Evolutionary conservation across 2,329 filamentous ascomycete species (phyloP).

Genomic region (Diaporthe vaccinii): DNA sequence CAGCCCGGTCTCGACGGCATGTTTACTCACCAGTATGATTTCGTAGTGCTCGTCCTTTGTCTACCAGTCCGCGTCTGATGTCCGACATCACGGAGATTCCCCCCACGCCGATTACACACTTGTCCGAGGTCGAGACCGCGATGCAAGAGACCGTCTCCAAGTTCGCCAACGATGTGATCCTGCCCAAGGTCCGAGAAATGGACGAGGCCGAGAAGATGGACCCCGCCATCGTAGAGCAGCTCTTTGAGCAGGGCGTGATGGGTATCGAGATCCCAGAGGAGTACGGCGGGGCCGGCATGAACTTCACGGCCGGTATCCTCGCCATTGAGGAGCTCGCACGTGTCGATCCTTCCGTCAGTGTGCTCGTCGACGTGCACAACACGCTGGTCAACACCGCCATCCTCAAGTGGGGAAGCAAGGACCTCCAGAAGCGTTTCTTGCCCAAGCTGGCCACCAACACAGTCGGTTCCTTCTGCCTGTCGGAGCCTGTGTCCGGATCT

Average conservation of each 20-base stretch:
- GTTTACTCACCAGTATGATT: conserved; percentile 24
- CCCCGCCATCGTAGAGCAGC: conserved; percentile 85
- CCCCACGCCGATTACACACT: conserved; percentile 92
- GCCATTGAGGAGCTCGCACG: conserved; percentile 97
- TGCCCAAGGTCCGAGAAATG: conserved; percentile 95
- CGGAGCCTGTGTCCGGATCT: conserved; percentile 91
- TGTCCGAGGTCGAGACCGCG: conserved; percentile 89
- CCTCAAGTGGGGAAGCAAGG: conserved; percentile 83
- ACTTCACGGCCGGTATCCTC: conserved; percentile 96
- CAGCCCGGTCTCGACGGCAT: conserved; percentile 31
- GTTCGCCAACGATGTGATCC: conserved; percentile 89
- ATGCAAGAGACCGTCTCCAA: conserved; percentile 93
- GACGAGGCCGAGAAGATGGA: conserved; percentile 98
- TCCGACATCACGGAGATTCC: conserved; percentile 80
- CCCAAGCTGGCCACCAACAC: conserved; percentile 92
- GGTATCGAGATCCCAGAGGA: conserved; percentile 97
- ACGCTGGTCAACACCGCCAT: conserved; percentile 96
- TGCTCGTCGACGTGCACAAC: conserved; percentile 97
- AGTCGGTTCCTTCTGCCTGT: conserved; percentile 92
- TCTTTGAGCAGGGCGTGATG: conserved; percentile 98
- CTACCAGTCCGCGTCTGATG: conserved; percentile 69
- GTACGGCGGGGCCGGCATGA: conserved; percentile 97
- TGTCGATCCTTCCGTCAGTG: conserved; percentile 94
- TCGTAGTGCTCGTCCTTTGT: conserved; percentile 66
- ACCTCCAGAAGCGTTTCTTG: conserved; percentile 86